Evolutionary conservation across 1,284 basidiomycete species (phyloP), one percentile per base, ranked within the genome.

Genomic region (Cystobasidium sp.): DNA sequence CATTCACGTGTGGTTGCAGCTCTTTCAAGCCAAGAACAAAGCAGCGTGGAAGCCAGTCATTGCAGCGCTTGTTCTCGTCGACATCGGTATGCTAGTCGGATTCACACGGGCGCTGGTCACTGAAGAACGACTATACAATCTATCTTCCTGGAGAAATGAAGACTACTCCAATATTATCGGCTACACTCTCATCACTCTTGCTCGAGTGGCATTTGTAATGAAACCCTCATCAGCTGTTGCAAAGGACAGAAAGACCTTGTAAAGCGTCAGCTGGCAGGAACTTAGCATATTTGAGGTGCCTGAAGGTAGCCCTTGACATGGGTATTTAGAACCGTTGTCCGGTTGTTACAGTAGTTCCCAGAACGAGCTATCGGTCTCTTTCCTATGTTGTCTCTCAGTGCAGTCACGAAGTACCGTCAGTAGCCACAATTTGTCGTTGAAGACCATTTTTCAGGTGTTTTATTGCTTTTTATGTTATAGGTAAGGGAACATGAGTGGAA

Each of bases 401-500:
- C 12, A n/a, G 14, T 10, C 53, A 12, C 10, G 16, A 14, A 37
- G 12, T 12, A 56, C 8, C n/a, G 56, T 59, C 56, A 59, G 56
- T 22, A 59, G 14, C 9, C 1, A 18, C 39, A 59, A 8, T 41
- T 59, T 59, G 56, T 59, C 61, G 61, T 63, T 63, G 61, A 63
- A 63, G 61, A 63, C 61, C 61, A 31, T 63, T 63, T 62, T 63
- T 63, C 43, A 63, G 61, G 61, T 63, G 61, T 63, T 63, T 63
- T 63, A 63, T 63, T 63, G 61, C 61, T 51, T 59, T 59, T 59
- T 59, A n/a, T 59, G 39, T 41, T 39, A 59, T 59, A 59, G 56
- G 3, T 59, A n/a, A 18, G 31, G 31, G 31, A 43, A 41, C 14
- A 56, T 22, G 43, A 43, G 22, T 37, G 10, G 43, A 41, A 59